Conservation (phyloP, 2,329 filamentous ascomycete genomes). For the Juglanconis oblonga region DNA sequence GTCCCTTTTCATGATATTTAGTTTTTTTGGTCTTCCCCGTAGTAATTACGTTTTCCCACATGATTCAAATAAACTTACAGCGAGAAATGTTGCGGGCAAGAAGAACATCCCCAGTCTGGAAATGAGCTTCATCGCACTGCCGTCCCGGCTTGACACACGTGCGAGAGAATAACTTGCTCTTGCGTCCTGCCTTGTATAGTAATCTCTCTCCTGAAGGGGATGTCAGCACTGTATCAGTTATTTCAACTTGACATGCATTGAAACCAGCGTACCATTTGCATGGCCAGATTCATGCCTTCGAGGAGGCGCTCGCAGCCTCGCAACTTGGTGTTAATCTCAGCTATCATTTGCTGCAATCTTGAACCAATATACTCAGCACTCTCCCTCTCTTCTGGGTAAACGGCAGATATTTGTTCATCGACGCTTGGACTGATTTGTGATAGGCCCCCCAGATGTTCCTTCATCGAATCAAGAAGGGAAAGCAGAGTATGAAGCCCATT, state of each 20-base stretch:
- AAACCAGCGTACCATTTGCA: conserved; percentile 19
- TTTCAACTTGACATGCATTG: background rate
- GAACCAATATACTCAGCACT: conserved; percentile 9
- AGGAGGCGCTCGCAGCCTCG: conserved; percentile 16
- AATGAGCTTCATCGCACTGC: conserved; percentile 20
- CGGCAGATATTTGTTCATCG: background rate
- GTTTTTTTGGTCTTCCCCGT: background rate
- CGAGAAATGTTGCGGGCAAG: conserved; percentile 24
- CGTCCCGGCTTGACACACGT: conserved; percentile 19
- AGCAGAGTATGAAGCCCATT: conserved; percentile 20
- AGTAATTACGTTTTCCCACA: no score
- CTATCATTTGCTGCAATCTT: conserved; percentile 19
- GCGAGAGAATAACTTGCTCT: conserved; percentile 19
- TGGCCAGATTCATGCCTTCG: conserved; percentile 17
- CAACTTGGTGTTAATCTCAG: conserved; percentile 19
- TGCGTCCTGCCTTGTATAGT: conserved; percentile 19
- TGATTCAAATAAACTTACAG: conserved; percentile 17
- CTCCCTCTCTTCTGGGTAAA: background rate
- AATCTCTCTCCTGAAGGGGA: conserved; percentile 21
- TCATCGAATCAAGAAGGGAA: conserved; percentile 14
- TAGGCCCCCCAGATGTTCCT: background rate
- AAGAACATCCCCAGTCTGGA: conserved; percentile 22
- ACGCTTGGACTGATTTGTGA: background rate
- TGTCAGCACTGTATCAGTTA: no score
- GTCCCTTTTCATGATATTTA: conserved; percentile 7